Conservation (phyloP, 2,329 filamentous ascomycete genomes). For the Periconia digitata region DNA sequence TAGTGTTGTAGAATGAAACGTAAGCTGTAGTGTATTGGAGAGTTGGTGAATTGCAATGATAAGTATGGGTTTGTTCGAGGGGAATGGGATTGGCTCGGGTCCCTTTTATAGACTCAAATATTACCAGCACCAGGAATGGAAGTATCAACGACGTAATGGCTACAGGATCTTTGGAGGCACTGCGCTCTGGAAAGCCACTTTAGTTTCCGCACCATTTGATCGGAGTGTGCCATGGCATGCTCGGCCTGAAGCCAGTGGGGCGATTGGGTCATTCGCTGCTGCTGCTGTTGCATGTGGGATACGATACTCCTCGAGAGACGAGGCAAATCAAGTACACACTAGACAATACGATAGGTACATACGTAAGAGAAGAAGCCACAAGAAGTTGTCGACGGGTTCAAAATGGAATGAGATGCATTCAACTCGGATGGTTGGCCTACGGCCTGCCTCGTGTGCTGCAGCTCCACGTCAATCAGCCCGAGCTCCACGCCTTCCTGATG, state of each 20-base stretch:
- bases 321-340: background rate
- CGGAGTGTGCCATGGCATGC: background rate
- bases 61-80: background rate
- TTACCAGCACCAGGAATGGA: background rate
- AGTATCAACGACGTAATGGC: background rate
- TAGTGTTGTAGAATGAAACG: slow-evolving; percentile 1
- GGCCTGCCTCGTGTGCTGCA: too few species aligned
- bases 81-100: background rate
- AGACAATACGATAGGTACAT: background rate
- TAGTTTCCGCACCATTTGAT: background rate
- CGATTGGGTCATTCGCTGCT: too few species aligned
- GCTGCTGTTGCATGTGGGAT: too few species aligned
- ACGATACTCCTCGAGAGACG: too few species aligned
- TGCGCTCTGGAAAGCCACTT: background rate
- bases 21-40: slow-evolving; percentile 3
- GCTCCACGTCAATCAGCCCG: too few species aligned
- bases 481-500: too few species aligned
- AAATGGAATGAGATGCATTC: too few species aligned
- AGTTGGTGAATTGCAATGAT: background rate
- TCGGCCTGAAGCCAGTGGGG: background rate
- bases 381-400: too few species aligned
- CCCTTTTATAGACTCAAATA: slow-evolving; percentile 2
- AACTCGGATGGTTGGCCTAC: too few species aligned
- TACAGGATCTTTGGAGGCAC: background rate
- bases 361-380: background rate